Evolutionary conservation across 2,329 filamentous ascomycete genomes (phyloP), one percentile per base, ranked within the genome.

Genomic region (Colletotrichum spinosum): DNA sequence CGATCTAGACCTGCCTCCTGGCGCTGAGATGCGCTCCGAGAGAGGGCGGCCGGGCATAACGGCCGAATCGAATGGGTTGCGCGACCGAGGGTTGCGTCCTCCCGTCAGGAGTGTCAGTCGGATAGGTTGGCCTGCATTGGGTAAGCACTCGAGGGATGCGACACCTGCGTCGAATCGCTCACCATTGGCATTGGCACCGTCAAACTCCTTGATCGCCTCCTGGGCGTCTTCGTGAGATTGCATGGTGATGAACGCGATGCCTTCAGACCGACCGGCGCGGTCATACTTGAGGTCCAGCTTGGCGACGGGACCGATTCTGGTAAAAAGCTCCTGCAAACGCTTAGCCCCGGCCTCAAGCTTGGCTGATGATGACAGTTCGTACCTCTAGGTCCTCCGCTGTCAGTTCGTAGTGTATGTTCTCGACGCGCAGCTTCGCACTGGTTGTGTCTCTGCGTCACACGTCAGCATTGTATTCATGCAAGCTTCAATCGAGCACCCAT

Each of bases 331-430:
- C 93, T 97, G 69, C 12, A 15, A 8, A 4, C 5, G 9, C 69
- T 80, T 34, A 80, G 76, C 50, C 34, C 17, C 11, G 6, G 8
- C 8, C 3, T 8, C 5, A n/a, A 11, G 9, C 17, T n/a, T 6
- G 34, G 25, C 25, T 25, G 25, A 25, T 4, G 10, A 13, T 38
- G 8, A 34, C 33, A 52, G 25, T 44, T 41, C 79, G 61, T 80
- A 97, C 93, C 73, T 92, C 86, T 58, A 97, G 84, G 74, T 97
- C 94, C 42, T 90, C 89, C 77, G 95, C 89, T 11, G 91, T 94
- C 68, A 97, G 85, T 67, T 97, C 94, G 77, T 97, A 97, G 77
- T 97, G 94, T 63, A 97, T 82, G 75, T 97, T 97, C 67, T 97
- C 93, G 67, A 97, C 90, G 69, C 90, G 90, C 70, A 97, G 79